Evolutionary conservation across 495 filamentous ascomycete genomes (phyloP).

Genomic region (Neurospora sp.): DNA sequence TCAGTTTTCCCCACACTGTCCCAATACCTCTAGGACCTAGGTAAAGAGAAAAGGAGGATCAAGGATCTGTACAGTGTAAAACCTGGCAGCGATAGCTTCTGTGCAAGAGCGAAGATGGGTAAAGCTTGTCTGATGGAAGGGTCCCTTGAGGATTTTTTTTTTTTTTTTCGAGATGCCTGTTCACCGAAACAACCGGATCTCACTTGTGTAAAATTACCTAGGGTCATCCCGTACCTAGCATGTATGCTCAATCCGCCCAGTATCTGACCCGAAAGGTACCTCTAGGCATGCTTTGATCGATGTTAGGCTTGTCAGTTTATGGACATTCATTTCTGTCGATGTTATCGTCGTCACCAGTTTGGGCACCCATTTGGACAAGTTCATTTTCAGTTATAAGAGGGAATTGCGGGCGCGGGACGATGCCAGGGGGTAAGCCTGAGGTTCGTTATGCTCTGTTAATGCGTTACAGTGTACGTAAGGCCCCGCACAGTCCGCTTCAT

Average conservation of each 20-base stretch:
- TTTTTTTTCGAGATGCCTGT: background rate
- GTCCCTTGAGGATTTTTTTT: background rate
- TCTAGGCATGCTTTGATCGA: background rate
- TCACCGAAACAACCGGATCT: background rate
- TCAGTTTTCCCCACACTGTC: background rate
- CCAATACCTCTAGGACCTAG: background rate
- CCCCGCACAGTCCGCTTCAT: background rate
- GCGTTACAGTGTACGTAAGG: background rate
- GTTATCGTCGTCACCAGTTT: background rate
- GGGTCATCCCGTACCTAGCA: background rate
- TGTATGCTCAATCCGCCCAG: background rate
- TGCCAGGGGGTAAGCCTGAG: background rate
- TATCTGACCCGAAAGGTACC: background rate
- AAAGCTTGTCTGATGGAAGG: background rate
- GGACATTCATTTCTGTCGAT: background rate
- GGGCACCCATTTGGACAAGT: background rate
- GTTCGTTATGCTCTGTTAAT: background rate
- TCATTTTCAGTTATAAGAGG: background rate
- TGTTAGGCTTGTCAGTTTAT: background rate
- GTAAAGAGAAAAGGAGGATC: background rate
- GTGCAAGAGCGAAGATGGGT: background rate
- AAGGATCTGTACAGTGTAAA: background rate
- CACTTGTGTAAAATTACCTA: background rate
- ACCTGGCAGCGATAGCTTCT: too few species aligned
- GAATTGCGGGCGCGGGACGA: too few species aligned